Percentiles rank a stretch among this genome's conserved stretches.
Conservation (phyloP, 208 protist genomes). For the Crithidia expoeki region DNA sequence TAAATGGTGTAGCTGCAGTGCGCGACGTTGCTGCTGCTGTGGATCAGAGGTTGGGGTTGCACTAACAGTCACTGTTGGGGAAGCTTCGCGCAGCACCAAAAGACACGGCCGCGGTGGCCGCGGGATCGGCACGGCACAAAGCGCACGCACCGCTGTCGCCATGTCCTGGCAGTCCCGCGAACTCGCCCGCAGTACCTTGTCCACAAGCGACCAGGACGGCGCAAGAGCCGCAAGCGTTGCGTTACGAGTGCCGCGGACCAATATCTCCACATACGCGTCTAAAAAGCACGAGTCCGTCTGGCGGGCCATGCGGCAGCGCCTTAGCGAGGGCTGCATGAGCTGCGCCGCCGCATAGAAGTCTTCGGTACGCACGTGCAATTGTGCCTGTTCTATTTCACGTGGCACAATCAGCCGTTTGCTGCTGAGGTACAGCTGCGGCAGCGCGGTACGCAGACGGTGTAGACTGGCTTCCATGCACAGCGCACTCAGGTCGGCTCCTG, state of each 20-base stretch:
- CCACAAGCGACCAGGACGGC: conserved; percentile 54
- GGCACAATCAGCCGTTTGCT: conserved; percentile 55
- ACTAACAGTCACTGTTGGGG: conserved; percentile 11
- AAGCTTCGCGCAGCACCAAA: conserved; percentile 44
- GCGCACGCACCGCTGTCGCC: conserved; percentile 48
- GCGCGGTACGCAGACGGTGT: conserved; percentile 65
- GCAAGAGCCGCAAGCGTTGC: conserved; percentile 48
- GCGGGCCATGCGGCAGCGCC: conserved; percentile 26
- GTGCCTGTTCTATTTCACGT: conserved; percentile 19
- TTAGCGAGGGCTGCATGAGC: conserved; percentile 66
- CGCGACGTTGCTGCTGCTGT: conserved; percentile 29
- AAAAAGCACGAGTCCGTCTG: conserved; percentile 5
- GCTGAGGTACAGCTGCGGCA: conserved; percentile 83
- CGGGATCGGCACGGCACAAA: conserved; percentile 66
- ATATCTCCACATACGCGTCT: conserved; percentile 54
- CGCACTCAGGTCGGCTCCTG: conserved; percentile 98
- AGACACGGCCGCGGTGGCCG: conserved; percentile 54
- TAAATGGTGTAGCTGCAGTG: conserved; percentile 50
- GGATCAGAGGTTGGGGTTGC: not conserved
- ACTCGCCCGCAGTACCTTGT: conserved; percentile 36
- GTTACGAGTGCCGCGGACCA: conserved; percentile 50
- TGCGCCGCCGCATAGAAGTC: conserved; percentile 79
- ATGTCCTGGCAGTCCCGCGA: conserved; percentile 63
- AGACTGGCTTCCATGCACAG: conserved; percentile 98
- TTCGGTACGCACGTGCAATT: conserved; percentile 48